phyloP scores from a whole-genome alignment of 129 eudicot species.

The Ambrosia artemisiifolia region DNA sequence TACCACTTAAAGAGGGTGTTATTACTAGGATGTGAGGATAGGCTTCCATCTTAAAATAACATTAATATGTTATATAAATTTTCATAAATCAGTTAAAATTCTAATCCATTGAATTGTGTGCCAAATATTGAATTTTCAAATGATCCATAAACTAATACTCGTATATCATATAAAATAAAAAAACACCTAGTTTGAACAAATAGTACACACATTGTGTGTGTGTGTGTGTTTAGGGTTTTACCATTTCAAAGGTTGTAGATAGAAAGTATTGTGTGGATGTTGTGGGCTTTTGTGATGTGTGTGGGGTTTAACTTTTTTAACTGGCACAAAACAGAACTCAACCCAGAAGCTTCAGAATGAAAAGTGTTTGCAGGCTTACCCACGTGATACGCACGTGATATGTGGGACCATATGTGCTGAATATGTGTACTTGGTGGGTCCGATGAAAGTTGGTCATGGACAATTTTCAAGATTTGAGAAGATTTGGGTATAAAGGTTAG shows the following conservation, averaged over 20 bases:
- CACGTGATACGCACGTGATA: slow-evolving; percentile 49
- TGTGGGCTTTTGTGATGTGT: slow-evolving; percentile 38
- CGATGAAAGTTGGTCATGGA: slow-evolving; percentile 34
- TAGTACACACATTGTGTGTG: slow-evolving; percentile 34
- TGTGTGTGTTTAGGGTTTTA: slow-evolving; percentile 25
- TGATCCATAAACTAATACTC: not conserved
- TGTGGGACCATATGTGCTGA: slow-evolving; percentile 23
- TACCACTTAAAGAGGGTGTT: too few relatives aligned
- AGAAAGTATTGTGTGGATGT: slow-evolving; percentile 42
- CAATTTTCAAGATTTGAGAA: slow-evolving; percentile 36
- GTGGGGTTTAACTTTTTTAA: slow-evolving; percentile 43
- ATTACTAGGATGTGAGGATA: too few relatives aligned
- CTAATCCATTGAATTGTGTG: not conserved
- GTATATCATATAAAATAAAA: slow-evolving; percentile 4
- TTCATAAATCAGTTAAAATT: not conserved
- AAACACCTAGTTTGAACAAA: slow-evolving; percentile 6
- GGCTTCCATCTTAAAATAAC: too few relatives aligned
- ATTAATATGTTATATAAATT: too few relatives aligned
- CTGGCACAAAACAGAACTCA: slow-evolving; percentile 45
- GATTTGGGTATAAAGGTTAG: slow-evolving; percentile 34
- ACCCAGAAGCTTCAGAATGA: slow-evolving; percentile 41
- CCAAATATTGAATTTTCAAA: not conserved
- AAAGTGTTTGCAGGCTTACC: slow-evolving; percentile 34
- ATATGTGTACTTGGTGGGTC: slow-evolving; percentile 44
- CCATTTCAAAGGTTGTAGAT: slow-evolving; percentile 51